Evolutionary conservation across 1,139 yeast species (phyloP).

Genomic region (Yamadazyma pseudoaaseri): DNA sequence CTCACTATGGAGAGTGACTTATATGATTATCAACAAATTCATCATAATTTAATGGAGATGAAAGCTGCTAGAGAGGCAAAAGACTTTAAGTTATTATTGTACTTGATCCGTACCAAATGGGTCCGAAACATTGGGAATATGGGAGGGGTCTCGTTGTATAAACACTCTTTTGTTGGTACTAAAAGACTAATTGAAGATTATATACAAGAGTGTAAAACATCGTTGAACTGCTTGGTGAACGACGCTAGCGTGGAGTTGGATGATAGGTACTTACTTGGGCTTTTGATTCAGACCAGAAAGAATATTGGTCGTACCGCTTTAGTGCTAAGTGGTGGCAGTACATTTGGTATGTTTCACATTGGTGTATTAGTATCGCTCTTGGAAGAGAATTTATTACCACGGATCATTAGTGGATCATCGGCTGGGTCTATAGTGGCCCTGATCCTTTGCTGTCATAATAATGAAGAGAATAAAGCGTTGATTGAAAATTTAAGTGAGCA

Average conservation of each 20-base stretch:
- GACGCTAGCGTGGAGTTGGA: slow-evolving; percentile 52
- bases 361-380: slow-evolving; percentile 84
- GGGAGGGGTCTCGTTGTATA: slow-evolving; percentile 76
- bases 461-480: slow-evolving; percentile 64
- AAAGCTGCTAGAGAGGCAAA: slow-evolving; percentile 53
- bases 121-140: slow-evolving; percentile 83
- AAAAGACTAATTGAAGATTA: slow-evolving; percentile 81
- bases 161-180: slow-evolving; percentile 84
- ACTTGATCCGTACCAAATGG: slow-evolving; percentile 81
- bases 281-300: slow-evolving; percentile 83
- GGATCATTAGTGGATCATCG: slow-evolving; percentile 91
- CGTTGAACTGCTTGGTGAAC: slow-evolving; percentile 51
- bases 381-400: slow-evolving; percentile 74
- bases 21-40: slow-evolving; percentile 70
- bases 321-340: slow-evolving; percentile 92
- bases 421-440: slow-evolving; percentile 97
- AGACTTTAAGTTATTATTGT: slow-evolving; percentile 63
- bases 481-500: slow-evolving; percentile 53
- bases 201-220: slow-evolving; percentile 68
- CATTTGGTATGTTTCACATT: slow-evolving; percentile 88
- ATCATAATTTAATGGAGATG: slow-evolving; percentile 55
- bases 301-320: slow-evolving; percentile 93
- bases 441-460: slow-evolving; percentile 75
- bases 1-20: slow-evolving; percentile 54
- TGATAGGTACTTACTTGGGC: slow-evolving; percentile 68